Percentiles rank a stretch among this genome's conserved stretches.
Evolutionary conservation across 2,329 filamentous ascomycete species (phyloP).

Genomic region (Pseudodiploospora longispora): DNA sequence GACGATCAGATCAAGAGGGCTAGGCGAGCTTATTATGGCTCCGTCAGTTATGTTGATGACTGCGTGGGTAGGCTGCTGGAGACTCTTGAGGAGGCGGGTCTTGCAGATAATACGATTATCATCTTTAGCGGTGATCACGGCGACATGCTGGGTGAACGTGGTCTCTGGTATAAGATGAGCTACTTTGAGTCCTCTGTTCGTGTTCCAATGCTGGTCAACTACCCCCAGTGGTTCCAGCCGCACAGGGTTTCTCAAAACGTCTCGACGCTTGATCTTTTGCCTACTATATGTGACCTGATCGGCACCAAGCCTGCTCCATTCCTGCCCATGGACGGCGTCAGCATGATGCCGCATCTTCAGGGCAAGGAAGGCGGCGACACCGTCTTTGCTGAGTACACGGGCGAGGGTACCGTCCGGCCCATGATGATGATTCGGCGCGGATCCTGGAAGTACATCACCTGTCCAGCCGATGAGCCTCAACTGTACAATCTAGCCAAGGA

Average conservation of each 20-base stretch:
- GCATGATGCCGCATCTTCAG: constrained; percentile 70
- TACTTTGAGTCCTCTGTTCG: constrained; percentile 90
- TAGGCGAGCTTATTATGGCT: constrained; percentile 82
- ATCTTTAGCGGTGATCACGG: constrained; percentile 92
- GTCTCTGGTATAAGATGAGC: constrained; percentile 96
- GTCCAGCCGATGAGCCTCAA: constrained; percentile 74
- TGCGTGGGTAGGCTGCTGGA: constrained; percentile 77
- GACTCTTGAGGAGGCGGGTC: constrained; percentile 68
- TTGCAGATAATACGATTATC: constrained; percentile 81
- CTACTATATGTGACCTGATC: constrained; percentile 78
- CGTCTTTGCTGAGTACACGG: constrained; percentile 92
- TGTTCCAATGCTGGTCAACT: constrained; percentile 78
- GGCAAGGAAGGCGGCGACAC: constrained; percentile 64
- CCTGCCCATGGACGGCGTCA: constrained; percentile 80
- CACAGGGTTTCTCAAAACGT: constrained; percentile 77
- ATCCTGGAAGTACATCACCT: constrained; percentile 84
- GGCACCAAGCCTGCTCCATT: constrained; percentile 60
- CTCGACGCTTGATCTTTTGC: constrained; percentile 82
- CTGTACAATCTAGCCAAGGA: constrained; percentile 73
- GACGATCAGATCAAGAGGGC: constrained; percentile 82
- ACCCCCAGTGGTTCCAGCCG: constrained; percentile 66
- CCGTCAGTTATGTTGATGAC: constrained; percentile 89
- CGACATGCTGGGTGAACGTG: constrained; percentile 90
- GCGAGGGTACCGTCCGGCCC: constrained; percentile 80
- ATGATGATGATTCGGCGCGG: constrained; percentile 91